phyloP scores from a whole-genome alignment of 148 eudicot species.

The Fallopia convolvulus region DNA sequence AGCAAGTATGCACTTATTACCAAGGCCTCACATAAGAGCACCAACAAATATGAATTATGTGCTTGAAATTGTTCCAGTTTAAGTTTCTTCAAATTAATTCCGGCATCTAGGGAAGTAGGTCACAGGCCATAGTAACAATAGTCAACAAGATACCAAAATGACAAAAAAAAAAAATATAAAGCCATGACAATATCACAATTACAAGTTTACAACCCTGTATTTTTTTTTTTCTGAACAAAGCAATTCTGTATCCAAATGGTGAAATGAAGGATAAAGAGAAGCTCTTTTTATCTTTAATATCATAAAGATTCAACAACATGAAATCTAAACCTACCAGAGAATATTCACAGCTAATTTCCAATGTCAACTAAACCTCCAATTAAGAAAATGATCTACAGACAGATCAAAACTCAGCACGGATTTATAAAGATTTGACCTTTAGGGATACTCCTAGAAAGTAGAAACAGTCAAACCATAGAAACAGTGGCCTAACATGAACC shows the following conservation, averaged over 20 bases:
- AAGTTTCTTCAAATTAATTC: background rate
- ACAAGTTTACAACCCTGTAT: background rate
- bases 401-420: background rate
- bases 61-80: too few species aligned
- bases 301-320: background rate
- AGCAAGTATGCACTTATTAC: background rate
- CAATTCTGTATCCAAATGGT: background rate
- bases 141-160: background rate
- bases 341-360: too few species aligned
- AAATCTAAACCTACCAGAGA: background rate
- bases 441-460: background rate
- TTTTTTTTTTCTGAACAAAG: background rate
- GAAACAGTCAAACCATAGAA: background rate
- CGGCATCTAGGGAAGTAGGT: background rate
- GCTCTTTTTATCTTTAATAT: background rate
- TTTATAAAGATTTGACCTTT: background rate
- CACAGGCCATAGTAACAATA: background rate
- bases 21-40: too few species aligned
- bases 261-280: background rate
- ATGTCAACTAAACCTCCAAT: background rate
- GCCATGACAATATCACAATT: background rate
- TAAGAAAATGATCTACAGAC: background rate
- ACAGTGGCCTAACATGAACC: background rate
- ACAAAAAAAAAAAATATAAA: background rate
- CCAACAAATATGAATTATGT: background rate